Base-by-base conservation (phyloP, 192 early-diverging fungal species). In the Coemansia sp. region DNA sequence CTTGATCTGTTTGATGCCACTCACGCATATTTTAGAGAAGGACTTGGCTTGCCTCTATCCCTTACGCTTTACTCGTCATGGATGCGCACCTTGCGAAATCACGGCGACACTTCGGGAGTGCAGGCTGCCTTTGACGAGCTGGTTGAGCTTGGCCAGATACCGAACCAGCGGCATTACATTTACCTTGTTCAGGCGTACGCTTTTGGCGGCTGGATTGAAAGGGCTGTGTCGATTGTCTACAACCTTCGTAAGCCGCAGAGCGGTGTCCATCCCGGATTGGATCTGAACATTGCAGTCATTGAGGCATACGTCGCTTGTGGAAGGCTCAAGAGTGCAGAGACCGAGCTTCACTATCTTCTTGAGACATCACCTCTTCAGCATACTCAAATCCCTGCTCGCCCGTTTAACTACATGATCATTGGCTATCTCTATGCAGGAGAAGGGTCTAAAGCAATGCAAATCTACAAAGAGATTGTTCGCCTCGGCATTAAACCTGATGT, bases 391-490 rank as follows among this genome's bases (percentile, higher is more conserved):
- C 80, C 80, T 9, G 72, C 80, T 16, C 72, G 69, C 36, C 76
- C 76, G 5, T 83, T 83, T 58, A 83, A 83, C 69, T 63, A 71
- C 56, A 13, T 78, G 41, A 83, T 83, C 40, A 62, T 78, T 7
- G 80, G 76, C 11, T 32, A 74, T 45, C 68, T 83, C 19, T 62
- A 69, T 55, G 36, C 43, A 9, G 72, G 80, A 43, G 58, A 94
- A 69, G 94, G 91, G 67, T 47, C 62, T 32, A 87, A 92, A 63
- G 89, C 92, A 1, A 94, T 94, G 67, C 78, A 72, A 9, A 70
- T 93, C 6, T 84, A 95, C 37, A 83, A 88, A 36, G 90, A 95
- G 68, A 97, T 99, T 94, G 77, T 85, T 9, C 67, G 78, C 0
- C 73, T 89, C 59, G 94, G 93, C 21, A 90, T 94, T 57, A 75